Base-by-base conservation (phyloP, 495 filamentous ascomycete species). In the Xylaria flabelliformis region DNA sequence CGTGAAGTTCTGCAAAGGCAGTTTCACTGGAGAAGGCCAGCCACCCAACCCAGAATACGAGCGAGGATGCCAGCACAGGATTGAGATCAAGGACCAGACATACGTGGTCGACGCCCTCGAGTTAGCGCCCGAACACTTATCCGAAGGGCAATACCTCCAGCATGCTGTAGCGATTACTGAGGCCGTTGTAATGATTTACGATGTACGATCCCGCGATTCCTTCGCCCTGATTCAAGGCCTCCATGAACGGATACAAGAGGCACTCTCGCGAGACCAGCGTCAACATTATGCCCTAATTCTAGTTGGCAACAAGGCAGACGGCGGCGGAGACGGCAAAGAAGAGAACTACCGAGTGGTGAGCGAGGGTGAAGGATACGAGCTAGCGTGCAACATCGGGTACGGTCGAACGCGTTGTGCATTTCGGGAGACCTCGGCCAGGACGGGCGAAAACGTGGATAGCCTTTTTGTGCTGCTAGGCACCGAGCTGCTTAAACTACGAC, bases 101-200 rank as follows among this genome's bases (percentile, higher is more conserved):
- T 85, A 83, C 77, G 64, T 79, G 4, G 71, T 85, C 61, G 77
- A 81, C 72, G 80, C 80, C 21, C 73, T 83, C 21, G 82, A 85
- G 65, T 72, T 85, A 62, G 79, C 80, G n/a, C 75, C 79, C 19
- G 44, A 72, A 17, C 76, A 83, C 50, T 72, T 84, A 21, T 76
- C 48, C 21, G 72, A 72, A 72, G 75, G 78, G 66, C 79, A 79
- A 6, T 71, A 76, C 34, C 78, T 84, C 24, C 74, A 74, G 41
- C 77, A 81, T 53, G 82, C 83, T 4, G 76, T 82, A 44, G 71
- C 75, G 46, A 79, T 82, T 53, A 84, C 84, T 46, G 82, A 84
- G 64, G 82, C 80, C 19, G 82, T 80, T 4, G 66, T 84, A 3
- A 72, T 85, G 3, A 74, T 83, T 15, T 85, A 85, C 70, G 75